These are phyloP conservation scores for Meira nashicola DNA, from an alignment of 1,284 basidiomycete genomes.

Conservation along the genomic window DNA sequence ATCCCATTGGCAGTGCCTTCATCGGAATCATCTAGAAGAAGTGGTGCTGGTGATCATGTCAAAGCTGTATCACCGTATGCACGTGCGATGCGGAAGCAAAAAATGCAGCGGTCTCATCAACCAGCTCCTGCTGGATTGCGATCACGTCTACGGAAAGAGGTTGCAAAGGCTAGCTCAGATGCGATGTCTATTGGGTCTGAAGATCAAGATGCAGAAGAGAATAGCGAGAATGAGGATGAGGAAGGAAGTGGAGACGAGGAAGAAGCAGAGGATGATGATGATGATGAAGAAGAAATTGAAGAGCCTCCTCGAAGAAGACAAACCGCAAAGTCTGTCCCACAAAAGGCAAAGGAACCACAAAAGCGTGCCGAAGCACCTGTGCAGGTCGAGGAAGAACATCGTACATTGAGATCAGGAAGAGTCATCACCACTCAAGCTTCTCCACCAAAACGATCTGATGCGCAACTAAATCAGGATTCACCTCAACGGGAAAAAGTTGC, in stretches of 20 bases:
- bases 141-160: neutral
- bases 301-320: slow-evolving; percentile 6
- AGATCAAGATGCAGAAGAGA: neutral
- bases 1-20: slow-evolving; percentile 20
- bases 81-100: slow-evolving; percentile 27
- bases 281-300: slow-evolving; percentile 18
- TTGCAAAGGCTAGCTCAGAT: neutral
- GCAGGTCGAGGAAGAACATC: neutral
- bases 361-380: too few species aligned
- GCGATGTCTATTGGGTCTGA: neutral
- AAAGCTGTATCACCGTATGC: slow-evolving; percentile 37
- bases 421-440: neutral
- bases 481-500: neutral
- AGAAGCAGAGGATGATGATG: slow-evolving; percentile 14
- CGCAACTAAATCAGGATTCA: neutral
- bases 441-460: neutral
- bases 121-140: neutral
- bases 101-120: neutral
- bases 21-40: slow-evolving; percentile 10
- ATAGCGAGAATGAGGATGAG: neutral
- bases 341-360: neutral
- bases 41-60: neutral
- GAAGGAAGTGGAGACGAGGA: slow-evolving; percentile 5
- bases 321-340: neutral
- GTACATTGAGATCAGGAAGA: neutral